phyloP scores from a whole-genome alignment of 2,329 filamentous ascomycete genomes.

The Aspergillus sp. region DNA sequence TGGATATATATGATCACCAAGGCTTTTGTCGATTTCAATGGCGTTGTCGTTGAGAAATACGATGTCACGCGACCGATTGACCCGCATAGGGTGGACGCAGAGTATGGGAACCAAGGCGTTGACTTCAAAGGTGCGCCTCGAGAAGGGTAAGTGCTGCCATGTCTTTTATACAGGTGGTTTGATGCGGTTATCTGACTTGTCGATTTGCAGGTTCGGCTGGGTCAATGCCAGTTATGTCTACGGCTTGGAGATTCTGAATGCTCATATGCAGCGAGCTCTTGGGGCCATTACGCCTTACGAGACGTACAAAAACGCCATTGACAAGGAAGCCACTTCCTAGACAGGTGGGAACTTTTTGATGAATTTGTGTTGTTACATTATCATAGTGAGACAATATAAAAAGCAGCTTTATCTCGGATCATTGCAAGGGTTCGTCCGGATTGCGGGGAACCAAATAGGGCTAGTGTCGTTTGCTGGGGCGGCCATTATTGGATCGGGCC shows the following conservation, averaged over 20 bases:
- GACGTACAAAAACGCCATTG: constrained; percentile 62
- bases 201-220: constrained; percentile 73
- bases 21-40: constrained; percentile 96
- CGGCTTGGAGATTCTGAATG: constrained; percentile 77
- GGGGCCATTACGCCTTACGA: constrained; percentile 83
- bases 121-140: constrained; percentile 94
- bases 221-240: constrained; percentile 98
- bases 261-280: constrained; percentile 80
- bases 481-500: too few relatives aligned
- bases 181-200: constrained; percentile 3
- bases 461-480: too few relatives aligned
- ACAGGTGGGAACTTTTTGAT: constrained; percentile 1
- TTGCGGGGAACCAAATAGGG: too few relatives aligned
- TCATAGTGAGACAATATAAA: not conserved
- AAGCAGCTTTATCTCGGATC: not conserved
- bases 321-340: constrained; percentile 16
- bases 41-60: constrained; percentile 97
- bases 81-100: constrained; percentile 87
- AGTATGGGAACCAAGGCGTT: constrained; percentile 93
- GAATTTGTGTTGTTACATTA: not conserved
- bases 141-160: constrained; percentile 66
- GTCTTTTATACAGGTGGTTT: constrained; percentile 1
- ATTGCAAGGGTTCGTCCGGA: too few relatives aligned
- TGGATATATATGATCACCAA: constrained; percentile 99
- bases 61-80: constrained; percentile 86